Conservation (phyloP, 2,329 filamentous ascomycete genomes). For the Fonsecaea multimorphosa region DNA sequence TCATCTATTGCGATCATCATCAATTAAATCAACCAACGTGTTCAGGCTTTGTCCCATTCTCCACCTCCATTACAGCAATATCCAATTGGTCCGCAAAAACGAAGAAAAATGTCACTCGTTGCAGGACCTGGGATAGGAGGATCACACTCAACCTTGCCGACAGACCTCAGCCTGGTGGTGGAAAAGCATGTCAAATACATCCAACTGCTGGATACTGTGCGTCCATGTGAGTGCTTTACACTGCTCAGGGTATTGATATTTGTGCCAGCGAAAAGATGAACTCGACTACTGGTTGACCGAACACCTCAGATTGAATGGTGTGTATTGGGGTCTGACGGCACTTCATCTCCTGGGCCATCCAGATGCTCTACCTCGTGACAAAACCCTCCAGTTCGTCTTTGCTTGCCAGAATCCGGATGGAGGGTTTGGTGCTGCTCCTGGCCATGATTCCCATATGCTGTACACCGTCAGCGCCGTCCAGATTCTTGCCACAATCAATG, state of each 20-base stretch:
- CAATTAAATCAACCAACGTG: background rate
- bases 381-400: slow-evolving; percentile 90
- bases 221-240: slow-evolving; percentile 44
- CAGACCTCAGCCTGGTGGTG: slow-evolving; percentile 59
- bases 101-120: slow-evolving; percentile 63
- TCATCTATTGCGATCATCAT: background rate
- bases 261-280: slow-evolving; percentile 78
- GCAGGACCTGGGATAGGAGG: slow-evolving; percentile 64
- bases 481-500: slow-evolving; percentile 85
- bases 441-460: slow-evolving; percentile 94
- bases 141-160: slow-evolving; percentile 42
- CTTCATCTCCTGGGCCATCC: slow-evolving; percentile 83
- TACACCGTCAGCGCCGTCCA: slow-evolving; percentile 96
- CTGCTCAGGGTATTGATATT: slow-evolving; percentile 46
- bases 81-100: background rate
- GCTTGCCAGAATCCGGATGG: slow-evolving; percentile 89
- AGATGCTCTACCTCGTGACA: slow-evolving; percentile 77
- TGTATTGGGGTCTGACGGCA: slow-evolving; percentile 94
- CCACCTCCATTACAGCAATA: background rate
- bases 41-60: background rate
- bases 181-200: slow-evolving; percentile 88
- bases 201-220: slow-evolving; percentile 83
- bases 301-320: slow-evolving; percentile 89
- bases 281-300: slow-evolving; percentile 98
- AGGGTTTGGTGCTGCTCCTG: slow-evolving; percentile 91